Evolutionary conservation across 768 basidiomycete genomes (phyloP), one percentile per base, ranked within the genome.

Genomic region (Lentinus tigrinus): DNA sequence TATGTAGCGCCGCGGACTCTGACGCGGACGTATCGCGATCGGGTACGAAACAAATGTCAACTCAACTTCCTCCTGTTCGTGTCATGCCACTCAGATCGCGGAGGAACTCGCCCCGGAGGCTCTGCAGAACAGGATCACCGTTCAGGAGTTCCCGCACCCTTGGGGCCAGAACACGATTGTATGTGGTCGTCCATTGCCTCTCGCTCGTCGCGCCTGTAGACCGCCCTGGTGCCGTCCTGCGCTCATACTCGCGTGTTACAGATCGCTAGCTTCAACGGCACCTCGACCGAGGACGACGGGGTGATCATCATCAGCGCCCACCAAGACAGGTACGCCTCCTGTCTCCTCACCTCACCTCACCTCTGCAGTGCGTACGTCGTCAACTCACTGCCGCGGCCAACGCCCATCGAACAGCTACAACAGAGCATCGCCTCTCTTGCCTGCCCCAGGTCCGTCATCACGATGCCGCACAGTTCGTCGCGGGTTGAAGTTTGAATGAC

Each of bases 131-230:
- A 64, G 71, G 14, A 90, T 96, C 64, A 80, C 81, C 6, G 71
- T 93, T 56, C 74, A 78, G 24, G 92, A 93, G 70, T 93, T 94
- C 65, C 55, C 74, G 48, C 93, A 95, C 70, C 73, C 83, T 2
- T 95, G 93, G 94, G 87, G 86, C 11, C 95, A 97, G 78, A 87
- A 89, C 71, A 81, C 82, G 50, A 85, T 92, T 60, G 86, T 89
- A 68, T 58, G 85, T 70, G 7, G 19, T 9, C 52, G 14, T 34
- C 40, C 24, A 7, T n/a, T 31, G 19, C 28, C 31, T 38, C 7
- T 16, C 17, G n/a, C n/a, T n/a, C n/a, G n/a, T n/a, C n/a, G n/a
- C n/a, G n/a, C n/a, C n/a, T n/a, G n/a, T n/a, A n/a, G n/a, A n/a
- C n/a, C n/a, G n/a, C n/a, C n/a, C n/a, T n/a, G n/a, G n/a, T n/a